Evolutionary conservation across 306 rosid genomes (phyloP).

Genomic region (Trifolium repens): DNA sequence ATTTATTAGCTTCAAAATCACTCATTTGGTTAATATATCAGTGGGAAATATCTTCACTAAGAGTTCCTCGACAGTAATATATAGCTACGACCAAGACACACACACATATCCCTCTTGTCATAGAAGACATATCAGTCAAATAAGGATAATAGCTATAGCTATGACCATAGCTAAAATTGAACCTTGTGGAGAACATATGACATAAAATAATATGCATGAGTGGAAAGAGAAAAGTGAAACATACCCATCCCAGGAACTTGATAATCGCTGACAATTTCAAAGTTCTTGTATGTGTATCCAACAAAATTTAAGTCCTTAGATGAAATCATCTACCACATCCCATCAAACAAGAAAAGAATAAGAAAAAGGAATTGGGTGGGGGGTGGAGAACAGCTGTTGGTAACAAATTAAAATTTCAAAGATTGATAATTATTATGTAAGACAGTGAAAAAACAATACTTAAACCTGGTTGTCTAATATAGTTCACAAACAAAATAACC

Average conservation of each 20-base stretch:
- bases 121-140: constrained; percentile 1
- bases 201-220: constrained; percentile 27
- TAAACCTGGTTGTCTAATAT: not conserved
- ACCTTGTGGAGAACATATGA: constrained; percentile 22
- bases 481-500: constrained; percentile 30
- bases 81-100: too few relatives aligned
- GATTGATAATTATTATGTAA: constrained; percentile 17
- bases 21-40: constrained; percentile 11
- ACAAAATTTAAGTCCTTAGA: constrained; percentile 97
- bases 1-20: constrained; percentile 18
- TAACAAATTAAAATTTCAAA: constrained; percentile 17
- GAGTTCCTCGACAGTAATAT: too few relatives aligned
- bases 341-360: constrained; percentile 34
- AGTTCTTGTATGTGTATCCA: constrained; percentile 96
- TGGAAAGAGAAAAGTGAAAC: constrained; percentile 35
- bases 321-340: constrained; percentile 83
- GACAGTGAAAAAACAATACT: constrained; percentile 1
- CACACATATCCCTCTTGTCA: too few relatives aligned
- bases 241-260: constrained; percentile 98
- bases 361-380: not conserved
- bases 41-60: not conserved
- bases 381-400: constrained; percentile 18
- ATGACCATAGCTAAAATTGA: constrained; percentile 24
- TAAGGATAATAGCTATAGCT: constrained; percentile 1
- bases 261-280: constrained; percentile 93